Conservation (phyloP, 2,329 filamentous ascomycete genomes). For the Macrophomina phaseolina region DNA sequence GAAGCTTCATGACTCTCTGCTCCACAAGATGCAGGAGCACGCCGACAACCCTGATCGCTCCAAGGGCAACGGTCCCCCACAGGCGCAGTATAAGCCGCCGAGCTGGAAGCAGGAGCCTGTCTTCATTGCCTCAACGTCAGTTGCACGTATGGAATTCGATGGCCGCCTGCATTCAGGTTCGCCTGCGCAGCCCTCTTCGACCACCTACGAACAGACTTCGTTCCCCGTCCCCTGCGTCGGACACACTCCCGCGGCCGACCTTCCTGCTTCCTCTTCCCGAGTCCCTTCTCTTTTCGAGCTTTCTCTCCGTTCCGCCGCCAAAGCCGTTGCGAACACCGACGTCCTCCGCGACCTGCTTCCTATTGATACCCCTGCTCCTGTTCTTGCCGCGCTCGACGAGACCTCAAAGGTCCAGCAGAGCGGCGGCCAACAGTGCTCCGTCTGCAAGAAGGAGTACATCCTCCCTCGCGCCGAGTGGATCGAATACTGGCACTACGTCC, state of each 20-base stretch:
- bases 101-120: slow-evolving; percentile 30
- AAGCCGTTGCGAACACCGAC: neutral
- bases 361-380: slow-evolving; percentile 5
- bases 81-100: neutral
- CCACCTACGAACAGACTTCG: neutral
- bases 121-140: slow-evolving; percentile 28
- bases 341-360: slow-evolving; percentile 9
- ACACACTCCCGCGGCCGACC: slow-evolving; percentile 18
- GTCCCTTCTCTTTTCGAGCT: slow-evolving; percentile 46
- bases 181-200: slow-evolving; percentile 9
- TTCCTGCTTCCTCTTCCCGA: slow-evolving; percentile 3
- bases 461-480: slow-evolving; percentile 31
- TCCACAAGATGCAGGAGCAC: slow-evolving; percentile 12
- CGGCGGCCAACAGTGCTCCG: slow-evolving; percentile 24
- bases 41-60: neutral
- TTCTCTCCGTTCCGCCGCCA: slow-evolving; percentile 34
- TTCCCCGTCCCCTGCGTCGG: slow-evolving; percentile 18
- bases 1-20: slow-evolving; percentile 5
- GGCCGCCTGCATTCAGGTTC: slow-evolving; percentile 31
- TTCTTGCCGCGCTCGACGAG: slow-evolving; percentile 16
- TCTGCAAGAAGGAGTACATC: slow-evolving; percentile 27
- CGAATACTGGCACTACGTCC: slow-evolving; percentile 30
- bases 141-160: slow-evolving; percentile 36
- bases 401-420: neutral
- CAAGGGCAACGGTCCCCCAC: neutral